Conservation (phyloP, 192 early-diverging fungal genomes). For the Podila epigama region DNA sequence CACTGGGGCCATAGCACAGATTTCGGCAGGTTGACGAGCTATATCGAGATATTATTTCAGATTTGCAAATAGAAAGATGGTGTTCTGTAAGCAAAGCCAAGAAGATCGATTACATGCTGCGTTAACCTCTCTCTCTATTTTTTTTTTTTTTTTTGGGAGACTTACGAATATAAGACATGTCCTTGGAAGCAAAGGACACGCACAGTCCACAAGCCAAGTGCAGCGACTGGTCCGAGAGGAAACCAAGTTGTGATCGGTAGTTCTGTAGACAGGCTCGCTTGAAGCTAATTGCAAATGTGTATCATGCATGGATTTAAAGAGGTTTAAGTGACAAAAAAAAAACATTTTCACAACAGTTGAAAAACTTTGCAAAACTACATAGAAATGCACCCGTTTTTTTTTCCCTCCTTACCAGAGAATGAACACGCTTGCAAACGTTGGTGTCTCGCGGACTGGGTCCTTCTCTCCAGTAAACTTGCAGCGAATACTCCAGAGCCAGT, state of each 20-base stretch:
- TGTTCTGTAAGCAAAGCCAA: neutral
- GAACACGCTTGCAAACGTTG: conserved; percentile 38
- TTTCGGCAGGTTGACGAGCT: conserved; percentile 38
- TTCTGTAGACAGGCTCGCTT: conserved; percentile 54
- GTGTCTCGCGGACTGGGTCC: conserved; percentile 55
- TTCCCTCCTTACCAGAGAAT: conserved; percentile 36
- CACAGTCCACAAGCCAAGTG: conserved; percentile 62
- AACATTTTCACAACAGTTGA: neutral
- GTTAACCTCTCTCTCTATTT: no score
- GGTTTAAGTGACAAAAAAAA: neutral
- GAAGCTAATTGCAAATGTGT: conserved; percentile 29
- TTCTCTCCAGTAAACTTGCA: conserved; percentile 28
- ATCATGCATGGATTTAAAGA: neutral
- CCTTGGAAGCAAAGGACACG: conserved; percentile 54
- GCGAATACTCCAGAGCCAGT: conserved; percentile 41
- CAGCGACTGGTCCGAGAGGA: conserved; percentile 59
- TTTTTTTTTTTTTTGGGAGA: conserved; percentile 22
- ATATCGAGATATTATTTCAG: conserved; percentile 36
- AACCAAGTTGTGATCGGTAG: conserved; percentile 50
- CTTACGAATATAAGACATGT: conserved; percentile 58
- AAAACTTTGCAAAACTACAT: neutral
- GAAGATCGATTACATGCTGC: no score
- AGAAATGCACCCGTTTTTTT: no score
- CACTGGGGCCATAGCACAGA: conserved; percentile 55
- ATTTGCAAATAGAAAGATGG: conserved; percentile 4